phyloP scores from a whole-genome alignment of 2,329 filamentous ascomycete species.

The Colletotrichum graminicola region DNA sequence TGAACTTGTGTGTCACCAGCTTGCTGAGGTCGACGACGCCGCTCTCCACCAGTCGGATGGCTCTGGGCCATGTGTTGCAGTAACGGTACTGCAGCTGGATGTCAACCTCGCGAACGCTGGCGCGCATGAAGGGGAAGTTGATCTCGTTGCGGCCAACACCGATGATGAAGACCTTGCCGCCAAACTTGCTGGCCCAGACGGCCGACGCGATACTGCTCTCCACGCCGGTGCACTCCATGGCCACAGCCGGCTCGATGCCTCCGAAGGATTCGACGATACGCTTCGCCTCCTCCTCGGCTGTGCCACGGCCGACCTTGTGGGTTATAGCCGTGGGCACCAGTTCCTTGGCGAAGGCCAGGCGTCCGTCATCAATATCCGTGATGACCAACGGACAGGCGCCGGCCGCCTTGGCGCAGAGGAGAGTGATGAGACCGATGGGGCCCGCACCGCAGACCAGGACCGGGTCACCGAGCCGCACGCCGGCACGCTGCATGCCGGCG shows the following conservation, averaged over 20 bases:
- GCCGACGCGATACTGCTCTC: conserved; percentile 88
- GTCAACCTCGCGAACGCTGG: conserved; percentile 92
- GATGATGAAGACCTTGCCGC: conserved; percentile 96
- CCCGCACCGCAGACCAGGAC: conserved; percentile 93
- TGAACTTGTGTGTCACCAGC: conserved; percentile 89
- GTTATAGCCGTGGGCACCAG: conserved; percentile 84
- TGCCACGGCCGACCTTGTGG: conserved; percentile 77
- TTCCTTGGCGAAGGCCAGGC: conserved; percentile 86
- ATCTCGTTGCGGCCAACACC: conserved; percentile 97
- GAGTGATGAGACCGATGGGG: conserved; percentile 90
- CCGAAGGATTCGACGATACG: conserved; percentile 77
- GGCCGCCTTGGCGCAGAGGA: conserved; percentile 86
- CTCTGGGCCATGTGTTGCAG: conserved; percentile 94
- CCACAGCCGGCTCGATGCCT: conserved; percentile 83
- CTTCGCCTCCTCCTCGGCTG: conserved; percentile 78
- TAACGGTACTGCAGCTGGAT: conserved; percentile 98
- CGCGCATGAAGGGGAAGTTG: conserved; percentile 93
- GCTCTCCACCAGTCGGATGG: conserved; percentile 87
- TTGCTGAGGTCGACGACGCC: conserved; percentile 84
- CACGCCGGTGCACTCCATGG: conserved; percentile 94
- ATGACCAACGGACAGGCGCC: conserved; percentile 93
- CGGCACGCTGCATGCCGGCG: conserved; percentile 86
- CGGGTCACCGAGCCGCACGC: conserved; percentile 85
- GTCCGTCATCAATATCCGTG: conserved; percentile 91
- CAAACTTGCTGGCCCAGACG: conserved; percentile 93